Evolutionary conservation across 2,329 filamentous ascomycete genomes (phyloP).

Genomic region (Alternaria sp.): DNA sequence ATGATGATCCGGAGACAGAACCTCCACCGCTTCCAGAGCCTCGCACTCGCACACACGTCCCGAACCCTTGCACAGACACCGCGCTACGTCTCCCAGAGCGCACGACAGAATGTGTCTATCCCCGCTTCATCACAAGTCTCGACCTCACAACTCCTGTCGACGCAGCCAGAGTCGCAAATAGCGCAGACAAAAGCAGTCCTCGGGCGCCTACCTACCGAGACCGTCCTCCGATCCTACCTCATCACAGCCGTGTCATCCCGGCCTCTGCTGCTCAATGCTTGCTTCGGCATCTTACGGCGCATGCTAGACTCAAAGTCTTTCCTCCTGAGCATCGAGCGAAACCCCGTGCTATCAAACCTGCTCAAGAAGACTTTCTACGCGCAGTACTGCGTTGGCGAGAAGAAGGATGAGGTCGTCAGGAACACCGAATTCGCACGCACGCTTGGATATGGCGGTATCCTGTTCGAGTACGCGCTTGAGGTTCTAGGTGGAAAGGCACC

Average conservation of each 20-base stretch:
- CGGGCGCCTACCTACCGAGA: conserved; percentile 69
- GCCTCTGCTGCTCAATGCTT: conserved; percentile 71
- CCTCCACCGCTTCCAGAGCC: conserved; percentile 29
- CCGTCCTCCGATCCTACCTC: conserved; percentile 71
- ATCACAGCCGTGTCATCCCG: conserved; percentile 76
- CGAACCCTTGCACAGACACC: conserved; percentile 26
- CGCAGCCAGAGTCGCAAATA: conserved; percentile 16
- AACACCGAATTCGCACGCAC: conserved; percentile 70
- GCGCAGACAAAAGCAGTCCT: conserved; percentile 53
- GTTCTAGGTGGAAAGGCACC: conserved; percentile 70
- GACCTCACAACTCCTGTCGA: conserved; percentile 26
- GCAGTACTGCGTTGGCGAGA: conserved; percentile 89
- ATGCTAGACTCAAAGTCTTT: conserved; percentile 73
- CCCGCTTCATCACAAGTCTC: conserved; percentile 26
- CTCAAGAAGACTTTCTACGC: conserved; percentile 86
- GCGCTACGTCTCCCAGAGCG: conserved; percentile 42
- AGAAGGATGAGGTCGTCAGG: conserved; percentile 67
- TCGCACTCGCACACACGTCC: conserved; percentile 26
- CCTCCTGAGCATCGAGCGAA: conserved; percentile 75
- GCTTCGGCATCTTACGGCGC: conserved; percentile 69
- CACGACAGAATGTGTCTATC: conserved; percentile 38
- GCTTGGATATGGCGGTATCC: conserved; percentile 82
- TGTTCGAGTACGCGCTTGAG: conserved; percentile 83
- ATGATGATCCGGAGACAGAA: conserved; percentile 34
- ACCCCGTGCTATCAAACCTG: conserved; percentile 71